Base-by-base conservation (phyloP, 2,329 filamentous ascomycete genomes). In the Pyrenophora tritici-repentis region DNA sequence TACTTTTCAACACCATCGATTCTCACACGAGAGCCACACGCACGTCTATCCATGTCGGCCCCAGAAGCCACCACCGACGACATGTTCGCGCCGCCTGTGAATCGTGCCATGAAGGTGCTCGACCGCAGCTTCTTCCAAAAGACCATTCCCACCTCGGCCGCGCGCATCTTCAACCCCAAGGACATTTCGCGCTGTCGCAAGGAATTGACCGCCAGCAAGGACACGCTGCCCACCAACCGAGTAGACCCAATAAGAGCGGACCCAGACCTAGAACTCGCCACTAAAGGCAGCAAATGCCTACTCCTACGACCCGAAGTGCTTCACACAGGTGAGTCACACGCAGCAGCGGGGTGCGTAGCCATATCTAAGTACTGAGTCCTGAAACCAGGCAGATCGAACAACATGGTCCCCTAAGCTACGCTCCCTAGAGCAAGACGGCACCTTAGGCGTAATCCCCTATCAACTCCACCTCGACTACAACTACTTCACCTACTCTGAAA, bases 401-500 rank as follows among this genome's bases (percentile, higher is more conserved):
- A 95, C 90, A 17, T 96, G 91, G 89, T 90, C 90, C 46, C 68
- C 83, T 4, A 83, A 81, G 33, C 74, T 97, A 39, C 81, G 78
- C 53, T 84, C 90, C 56, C 84, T 90, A 29, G 83, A 91, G 4
- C 79, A 87, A 58, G 78, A 80, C 43, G 83, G 88, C 22, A 84
- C 90, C 36, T 75, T 97, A 24, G 82, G 81, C 14, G 73, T 97
- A 29, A 78, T 91, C 1, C 88, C 90, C 1, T 97, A 88, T 73
- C 81, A 89, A 54, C 75, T 97, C 50, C 77, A 83, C 31, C 80
- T 97, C 51, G 85, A 87, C 61, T 99, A 99, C 75, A 83, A 88
- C 63, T 87, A 92, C 74, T 97, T 91, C 90, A 87, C 80, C 42
- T 93, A 95, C 71, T 79, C 88, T 55, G 92, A 97, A 62, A 88